A percentile compares a stretch with the other conserved stretches of the same genome.
phyloP scores from a whole-genome alignment of 768 basidiomycete species.

The Lentinus tigrinus region DNA sequence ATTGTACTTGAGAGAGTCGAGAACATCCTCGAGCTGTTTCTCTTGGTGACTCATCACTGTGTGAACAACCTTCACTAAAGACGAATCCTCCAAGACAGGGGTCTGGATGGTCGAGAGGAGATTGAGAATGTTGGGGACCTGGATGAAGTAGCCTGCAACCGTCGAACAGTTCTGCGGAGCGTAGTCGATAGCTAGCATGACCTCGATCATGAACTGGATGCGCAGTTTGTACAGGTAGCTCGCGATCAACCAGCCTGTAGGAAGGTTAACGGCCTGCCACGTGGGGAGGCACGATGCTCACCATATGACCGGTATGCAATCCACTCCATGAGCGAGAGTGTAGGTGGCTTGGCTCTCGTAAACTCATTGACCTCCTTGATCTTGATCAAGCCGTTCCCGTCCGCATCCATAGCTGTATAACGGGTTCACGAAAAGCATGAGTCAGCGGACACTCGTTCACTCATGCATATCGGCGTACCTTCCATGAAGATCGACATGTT shows the following conservation, averaged over 20 bases:
- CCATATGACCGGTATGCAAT: constrained; percentile 2
- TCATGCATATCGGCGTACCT: neutral
- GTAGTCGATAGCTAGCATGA: neutral
- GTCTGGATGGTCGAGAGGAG: neutral
- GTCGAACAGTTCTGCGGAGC: neutral
- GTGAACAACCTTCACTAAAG: neutral
- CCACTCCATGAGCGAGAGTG: constrained; percentile 1
- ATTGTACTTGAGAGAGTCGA: neutral
- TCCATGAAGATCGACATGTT: constrained; percentile 2
- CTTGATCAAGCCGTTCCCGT: constrained; percentile 4
- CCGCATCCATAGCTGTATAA: neutral
- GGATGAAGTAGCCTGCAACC: neutral
- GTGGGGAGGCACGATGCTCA: neutral
- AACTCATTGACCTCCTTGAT: constrained; percentile 7
- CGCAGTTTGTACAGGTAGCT: neutral
- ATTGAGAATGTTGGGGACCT: neutral
- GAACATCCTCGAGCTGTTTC: neutral
- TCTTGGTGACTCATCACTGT: neutral
- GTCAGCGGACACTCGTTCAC: too few species aligned
- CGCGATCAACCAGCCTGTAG: neutral
- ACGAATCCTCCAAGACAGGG: neutral
- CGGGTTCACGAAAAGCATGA: neutral
- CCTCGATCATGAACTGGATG: neutral
- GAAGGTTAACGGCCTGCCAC: neutral
- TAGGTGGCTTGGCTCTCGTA: neutral